Base-by-base conservation (phyloP, 2,329 filamentous ascomycete species). In the Claviceps monticola region DNA sequence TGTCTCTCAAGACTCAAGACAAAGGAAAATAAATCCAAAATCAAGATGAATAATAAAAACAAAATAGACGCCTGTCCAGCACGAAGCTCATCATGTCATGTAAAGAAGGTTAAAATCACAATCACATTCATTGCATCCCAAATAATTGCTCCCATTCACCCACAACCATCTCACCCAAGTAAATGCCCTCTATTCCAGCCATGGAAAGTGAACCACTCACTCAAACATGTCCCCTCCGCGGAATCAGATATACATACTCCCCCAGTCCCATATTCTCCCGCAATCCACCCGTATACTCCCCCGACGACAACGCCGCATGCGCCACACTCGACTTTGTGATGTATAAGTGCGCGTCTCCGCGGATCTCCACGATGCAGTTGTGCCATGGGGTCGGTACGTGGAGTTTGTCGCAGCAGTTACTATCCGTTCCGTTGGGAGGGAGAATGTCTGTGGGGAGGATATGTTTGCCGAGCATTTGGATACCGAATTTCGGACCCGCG, bases 331-430 rank as follows among this genome's bases (percentile, higher is more conserved):
- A 54, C 52, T 60, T 61, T 19, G 59, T 59, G 16, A 58, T 55
- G 23, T 58, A 57, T 7, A 61, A 45, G 14, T 46, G 51, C 2
- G 54, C 34, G 29, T 57, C 55, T 7, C 55, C 57, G 21, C 59
- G 54, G 4, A 61, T 56, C 46, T 60, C 55, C 49, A 68, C 64
- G 34, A 69, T 61, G 44, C 63, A 68, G 55, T 71, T 71, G 58
- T 72, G 69, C 69, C 69, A 71, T 0, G 68, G 69, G 1, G 69
- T 71, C 0, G 69, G 69, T 4, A 71, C 61, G 46, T 66, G 64
- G 1, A 65, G 56, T 7, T 62, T 54, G 17, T 62, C 61, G 46
- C 56, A 53, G 14, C 51, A 57, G 2, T 57, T 46, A 45, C 57
- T 53, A 9, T 53, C 51, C 11, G 51, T 46, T 13, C 54, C 56